Base-by-base conservation (phyloP, 2,329 filamentous ascomycete species). In the Periconia macrospinosa region DNA sequence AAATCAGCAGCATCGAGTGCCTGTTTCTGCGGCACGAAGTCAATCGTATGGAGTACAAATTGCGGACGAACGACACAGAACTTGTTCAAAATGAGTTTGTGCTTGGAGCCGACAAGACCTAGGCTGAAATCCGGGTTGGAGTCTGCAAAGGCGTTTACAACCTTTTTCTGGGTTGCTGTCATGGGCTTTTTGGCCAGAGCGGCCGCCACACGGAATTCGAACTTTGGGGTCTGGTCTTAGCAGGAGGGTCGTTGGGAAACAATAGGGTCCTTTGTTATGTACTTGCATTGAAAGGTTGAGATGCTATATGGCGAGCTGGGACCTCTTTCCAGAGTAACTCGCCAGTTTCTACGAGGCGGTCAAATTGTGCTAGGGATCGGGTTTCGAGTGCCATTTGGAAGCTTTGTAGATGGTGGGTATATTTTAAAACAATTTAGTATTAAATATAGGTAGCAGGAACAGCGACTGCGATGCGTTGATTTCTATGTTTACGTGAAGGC, bases 21-120 rank as follows among this genome's bases (percentile, higher is more conserved):
- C 35, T 30, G 41, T 20, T 47, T 30, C 27, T 52, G 49, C n/a
- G 43, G 49, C 35, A 46, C 49, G 30, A 52, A 52, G 1, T 47
- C 49, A 8, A 52, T 27, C n/a, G 49, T 52, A 13, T 46, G 49
- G 15, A 52, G 2, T 13, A 52, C 49, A 18, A 52, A 52, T 17
- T 52, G 49, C 35, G 49, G 49, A 3, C 49, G 33, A 2, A 47
- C 37, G 11, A 52, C 49, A 14, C 43, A 52, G 23, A 52, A 52
- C 44, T 52, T 52, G 35, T 52, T 52, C 33, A 52, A 37, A 9
- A 52, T 52, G 15, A 52, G 23, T 18, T 52, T 52, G 14, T 52
- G 49, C 5, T 27, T 33, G 5, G 49, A 20, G 3, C 49, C 49
- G 17, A 52, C 15, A 17, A 41, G 20, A 17, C 43, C 49, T 10